phyloP scores from a whole-genome alignment of 2,329 filamentous ascomycete species.

The Cytospora piceicola region DNA sequence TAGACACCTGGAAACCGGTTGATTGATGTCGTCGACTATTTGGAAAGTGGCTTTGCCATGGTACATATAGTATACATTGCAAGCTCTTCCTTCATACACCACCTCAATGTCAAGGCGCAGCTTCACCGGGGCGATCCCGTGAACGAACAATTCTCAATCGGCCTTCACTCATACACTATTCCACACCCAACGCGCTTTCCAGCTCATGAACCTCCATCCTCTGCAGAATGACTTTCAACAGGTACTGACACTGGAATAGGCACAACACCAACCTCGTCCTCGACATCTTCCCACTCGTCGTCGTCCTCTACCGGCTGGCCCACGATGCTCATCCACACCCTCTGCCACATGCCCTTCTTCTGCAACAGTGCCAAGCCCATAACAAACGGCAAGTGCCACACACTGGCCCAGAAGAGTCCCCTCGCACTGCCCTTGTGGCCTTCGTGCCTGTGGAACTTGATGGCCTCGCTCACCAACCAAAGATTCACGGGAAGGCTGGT shows the following conservation, averaged over 20 bases:
- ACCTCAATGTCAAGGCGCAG: not conserved
- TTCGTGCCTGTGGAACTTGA: slow-evolving; percentile 77
- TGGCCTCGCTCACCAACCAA: slow-evolving; percentile 82
- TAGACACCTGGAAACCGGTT: not conserved
- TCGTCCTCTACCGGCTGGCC: slow-evolving; percentile 62
- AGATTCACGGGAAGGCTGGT: slow-evolving; percentile 82
- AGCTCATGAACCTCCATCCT: not conserved
- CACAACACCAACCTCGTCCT: slow-evolving; percentile 51
- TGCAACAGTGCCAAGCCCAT: slow-evolving; percentile 89
- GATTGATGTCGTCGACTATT: not conserved
- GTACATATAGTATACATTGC: slow-evolving; percentile 9
- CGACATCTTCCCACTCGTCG: slow-evolving; percentile 62
- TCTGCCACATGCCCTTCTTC: slow-evolving; percentile 90
- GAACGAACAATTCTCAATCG: not conserved
- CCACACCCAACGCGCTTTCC: not conserved
- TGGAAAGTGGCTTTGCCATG: not conserved
- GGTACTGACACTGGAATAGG: slow-evolving; percentile 29
- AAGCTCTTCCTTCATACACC: not conserved
- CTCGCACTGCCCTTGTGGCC: slow-evolving; percentile 81
- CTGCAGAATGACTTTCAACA: slow-evolving; percentile 1
- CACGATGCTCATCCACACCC: slow-evolving; percentile 73
- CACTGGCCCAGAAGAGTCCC: slow-evolving; percentile 93
- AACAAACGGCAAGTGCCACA: slow-evolving; percentile 91
- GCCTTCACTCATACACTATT: not conserved
- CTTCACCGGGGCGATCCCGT: not conserved